Conservation (phyloP, 345 rosid genomes). For the Hibiscus tridactylites region DNA sequence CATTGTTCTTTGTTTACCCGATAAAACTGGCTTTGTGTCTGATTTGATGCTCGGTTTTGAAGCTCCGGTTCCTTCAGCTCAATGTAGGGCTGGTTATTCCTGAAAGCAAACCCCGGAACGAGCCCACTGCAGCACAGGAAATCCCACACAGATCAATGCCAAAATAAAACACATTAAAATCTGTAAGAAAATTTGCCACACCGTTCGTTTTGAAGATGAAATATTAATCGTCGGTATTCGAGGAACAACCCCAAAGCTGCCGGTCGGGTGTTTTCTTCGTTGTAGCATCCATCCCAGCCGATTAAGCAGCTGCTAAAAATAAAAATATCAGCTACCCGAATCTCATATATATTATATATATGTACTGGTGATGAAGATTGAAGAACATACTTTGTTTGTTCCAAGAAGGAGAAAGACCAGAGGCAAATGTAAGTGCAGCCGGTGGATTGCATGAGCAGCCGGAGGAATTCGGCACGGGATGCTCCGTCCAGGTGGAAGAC, state of each 20-base stretch:
- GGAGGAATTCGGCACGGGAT: slow-evolving; percentile 37
- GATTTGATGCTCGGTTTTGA: slow-evolving; percentile 29
- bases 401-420: slow-evolving; percentile 18
- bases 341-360: no score
- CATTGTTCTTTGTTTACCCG: slow-evolving; percentile 27
- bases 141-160: not conserved
- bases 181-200: slow-evolving; percentile 2
- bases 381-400: slow-evolving; percentile 34
- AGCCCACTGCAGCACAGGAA: slow-evolving; percentile 18
- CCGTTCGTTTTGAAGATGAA: slow-evolving; percentile 28
- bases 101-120: slow-evolving; percentile 70
- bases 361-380: no score
- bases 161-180: not conserved
- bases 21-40: slow-evolving; percentile 56
- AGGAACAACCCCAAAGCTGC: slow-evolving; percentile 39
- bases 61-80: slow-evolving; percentile 40
- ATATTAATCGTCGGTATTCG: slow-evolving; percentile 30
- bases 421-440: slow-evolving; percentile 60
- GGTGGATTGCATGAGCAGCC: slow-evolving; percentile 33
- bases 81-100: slow-evolving; percentile 36
- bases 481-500: slow-evolving; percentile 33
- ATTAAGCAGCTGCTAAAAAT: slow-evolving; percentile 32
- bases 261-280: slow-evolving; percentile 32
- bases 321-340: not conserved
- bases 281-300: slow-evolving; percentile 46